Evolutionary conservation across 2,329 filamentous ascomycete species (phyloP), one percentile per base, ranked within the genome.

Genomic region (Colletotrichum higginsianum): DNA sequence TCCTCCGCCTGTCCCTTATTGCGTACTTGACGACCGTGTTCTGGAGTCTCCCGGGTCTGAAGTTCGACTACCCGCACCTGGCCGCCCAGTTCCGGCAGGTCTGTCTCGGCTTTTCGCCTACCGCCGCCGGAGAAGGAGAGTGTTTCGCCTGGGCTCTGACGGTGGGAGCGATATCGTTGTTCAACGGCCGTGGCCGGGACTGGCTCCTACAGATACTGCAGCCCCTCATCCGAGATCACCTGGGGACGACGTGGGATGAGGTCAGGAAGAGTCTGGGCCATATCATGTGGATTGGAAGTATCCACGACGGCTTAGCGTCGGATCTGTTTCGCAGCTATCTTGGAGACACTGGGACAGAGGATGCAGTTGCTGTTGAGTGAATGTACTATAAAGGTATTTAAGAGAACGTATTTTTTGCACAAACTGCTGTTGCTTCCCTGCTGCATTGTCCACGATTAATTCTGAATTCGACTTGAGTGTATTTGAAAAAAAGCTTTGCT

Each of bases 401-500:
- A 30, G 26, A 30, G 26, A 30, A 30, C 1, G 5, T 5, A n/a
- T 23, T 47, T 2, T 21, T 21, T 47, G 9, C 3, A n/a, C 18
- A 21, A 21, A 5, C 26, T 47, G n/a, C 30, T 2, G 2, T 35
- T 2, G 8, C 30, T 8, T 9, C 1, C 2, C 30, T 9, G 9
- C 8, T 35, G 30, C 2, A 35, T 9, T 35, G 7, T 8, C 30
- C 30, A 35, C 2, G 30, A 35, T 2, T 8, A 2, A 35, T 35
- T 8, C 1, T 2, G 30, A 2, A 35, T 35, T 8, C 1, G 8
- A 9, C 8, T 35, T 9, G 30, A 9, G 0, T 2, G 9, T 0
- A 35, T 9, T 9, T 2, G 30, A 35, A 9, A 35, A 2, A 35
- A 1, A n/a, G n/a, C 2, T 35, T 9, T 35, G 1, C 2, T 35